phyloP scores from a whole-genome alignment of 139 green algal genomes.

The Tetradesmus lagerheimii region DNA sequence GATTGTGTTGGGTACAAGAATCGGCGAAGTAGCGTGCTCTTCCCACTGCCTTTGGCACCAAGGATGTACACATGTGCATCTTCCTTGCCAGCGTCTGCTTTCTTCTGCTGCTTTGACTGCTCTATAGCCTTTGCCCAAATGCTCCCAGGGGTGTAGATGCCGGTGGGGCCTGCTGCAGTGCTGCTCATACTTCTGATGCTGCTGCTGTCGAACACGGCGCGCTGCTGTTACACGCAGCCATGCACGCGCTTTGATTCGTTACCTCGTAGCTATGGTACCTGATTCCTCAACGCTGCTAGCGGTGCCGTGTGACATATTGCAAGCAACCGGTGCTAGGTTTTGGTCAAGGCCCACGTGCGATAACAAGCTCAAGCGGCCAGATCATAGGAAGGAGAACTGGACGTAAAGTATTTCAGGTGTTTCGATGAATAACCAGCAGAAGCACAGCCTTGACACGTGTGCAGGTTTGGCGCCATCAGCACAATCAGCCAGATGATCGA shows the following conservation, averaged over 20 bases:
- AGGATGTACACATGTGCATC: slow-evolving; percentile 77
- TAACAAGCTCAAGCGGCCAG: background rate
- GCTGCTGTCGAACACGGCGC: background rate
- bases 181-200: background rate
- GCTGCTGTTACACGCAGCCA: background rate
- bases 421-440: slow-evolving; percentile 23
- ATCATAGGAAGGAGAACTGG: too few relatives aligned
- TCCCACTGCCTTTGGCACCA: slow-evolving; percentile 63
- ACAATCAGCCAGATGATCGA: too few relatives aligned
- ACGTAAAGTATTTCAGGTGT: too few relatives aligned
- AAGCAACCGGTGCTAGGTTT: background rate
- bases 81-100: slow-evolving; percentile 28
- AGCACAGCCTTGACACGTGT: too few relatives aligned
- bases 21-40: slow-evolving; percentile 77
- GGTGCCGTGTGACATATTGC: background rate
- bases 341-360: background rate
- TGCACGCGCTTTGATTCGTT: too few relatives aligned
- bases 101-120: slow-evolving; percentile 13
- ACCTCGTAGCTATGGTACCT: background rate
- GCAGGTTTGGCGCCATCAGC: too few relatives aligned
- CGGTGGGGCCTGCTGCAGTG: background rate
- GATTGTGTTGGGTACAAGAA: slow-evolving; percentile 73
- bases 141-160: slow-evolving; percentile 51
- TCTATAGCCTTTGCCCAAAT: slow-evolving; percentile 70
- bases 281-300: background rate